Evolutionary conservation across 192 early-diverging fungal species (phyloP).

Genomic region (Haplosporangium gracile): DNA sequence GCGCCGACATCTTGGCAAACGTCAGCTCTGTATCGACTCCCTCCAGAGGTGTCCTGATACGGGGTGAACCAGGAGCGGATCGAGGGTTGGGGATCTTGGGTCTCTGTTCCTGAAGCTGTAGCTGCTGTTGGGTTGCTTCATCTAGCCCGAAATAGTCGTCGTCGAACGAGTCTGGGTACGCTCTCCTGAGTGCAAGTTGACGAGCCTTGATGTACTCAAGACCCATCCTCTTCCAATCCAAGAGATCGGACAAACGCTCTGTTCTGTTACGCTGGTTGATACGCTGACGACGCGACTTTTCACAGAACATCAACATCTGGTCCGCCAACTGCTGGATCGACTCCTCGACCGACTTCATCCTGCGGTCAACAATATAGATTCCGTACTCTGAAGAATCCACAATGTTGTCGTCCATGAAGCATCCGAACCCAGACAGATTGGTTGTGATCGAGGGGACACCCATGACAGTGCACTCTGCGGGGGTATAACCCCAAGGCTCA

Average conservation of each 20-base stretch:
- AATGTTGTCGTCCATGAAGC: conserved; percentile 98
- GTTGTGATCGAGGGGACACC: conserved; percentile 97
- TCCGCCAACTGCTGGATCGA: conserved; percentile 89
- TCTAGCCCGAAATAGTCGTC: conserved; percentile 53
- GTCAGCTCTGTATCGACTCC: conserved; percentile 52
- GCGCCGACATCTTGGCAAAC: conserved; percentile 48
- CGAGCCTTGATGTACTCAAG: conserved; percentile 98
- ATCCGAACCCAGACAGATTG: conserved; percentile 97
- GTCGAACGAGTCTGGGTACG: conserved; percentile 90
- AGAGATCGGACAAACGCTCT: conserved; percentile 92
- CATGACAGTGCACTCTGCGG: conserved; percentile 99
- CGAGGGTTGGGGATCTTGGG: conserved; percentile 89
- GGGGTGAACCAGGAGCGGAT: conserved; percentile 90
- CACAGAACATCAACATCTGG: conserved; percentile 93
- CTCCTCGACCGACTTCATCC: conserved; percentile 92
- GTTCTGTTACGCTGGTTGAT: conserved; percentile 99
- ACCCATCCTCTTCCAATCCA: conserved; percentile 99
- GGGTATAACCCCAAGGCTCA: conserved; percentile 99
- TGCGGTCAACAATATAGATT: conserved; percentile 97
- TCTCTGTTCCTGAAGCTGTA: conserved; percentile 15
- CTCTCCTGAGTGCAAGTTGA: conserved; percentile 90
- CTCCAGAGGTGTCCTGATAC: conserved; percentile 59
- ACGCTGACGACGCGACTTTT: conserved; percentile 96
- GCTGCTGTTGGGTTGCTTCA: conserved; percentile 12
- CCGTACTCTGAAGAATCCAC: conserved; percentile 92